Conservation (phyloP, 192 early-diverging fungal genomes). For the Powellomyces hirtus region DNA sequence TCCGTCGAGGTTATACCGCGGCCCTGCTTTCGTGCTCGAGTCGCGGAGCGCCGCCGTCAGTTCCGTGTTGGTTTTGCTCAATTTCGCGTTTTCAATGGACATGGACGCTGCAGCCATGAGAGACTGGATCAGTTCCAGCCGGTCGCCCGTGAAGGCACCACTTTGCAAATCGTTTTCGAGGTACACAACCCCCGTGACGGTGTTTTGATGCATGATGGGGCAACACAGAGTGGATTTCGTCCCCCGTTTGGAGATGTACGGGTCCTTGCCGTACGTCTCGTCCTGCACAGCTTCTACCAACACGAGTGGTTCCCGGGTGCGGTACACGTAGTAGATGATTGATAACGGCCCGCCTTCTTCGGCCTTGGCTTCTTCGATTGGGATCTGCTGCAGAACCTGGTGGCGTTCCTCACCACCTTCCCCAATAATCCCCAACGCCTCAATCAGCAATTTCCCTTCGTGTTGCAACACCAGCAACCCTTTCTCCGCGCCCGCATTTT, state of each 20-base stretch:
- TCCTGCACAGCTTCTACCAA: slow-evolving; percentile 36
- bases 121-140: slow-evolving; percentile 46
- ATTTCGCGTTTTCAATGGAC: slow-evolving; percentile 51
- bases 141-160: slow-evolving; percentile 40
- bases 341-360: slow-evolving; percentile 34
- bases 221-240: slow-evolving; percentile 52
- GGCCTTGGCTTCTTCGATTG: slow-evolving; percentile 23
- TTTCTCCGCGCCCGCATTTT: slow-evolving; percentile 48
- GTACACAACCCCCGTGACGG: slow-evolving; percentile 45
- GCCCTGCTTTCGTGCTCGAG: slow-evolving; percentile 29
- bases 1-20: slow-evolving; percentile 53
- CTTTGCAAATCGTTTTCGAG: slow-evolving; percentile 49
- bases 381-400: slow-evolving; percentile 28
- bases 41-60: slow-evolving; percentile 41
- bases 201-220: slow-evolving; percentile 52
- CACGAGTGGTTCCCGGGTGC: slow-evolving; percentile 41
- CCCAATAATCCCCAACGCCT: slow-evolving; percentile 34
- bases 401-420: slow-evolving; percentile 30
- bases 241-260: slow-evolving; percentile 35
- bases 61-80: slow-evolving; percentile 46
- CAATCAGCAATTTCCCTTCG: slow-evolving; percentile 30
- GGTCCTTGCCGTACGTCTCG: slow-evolving; percentile 38
- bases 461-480: slow-evolving; percentile 38
- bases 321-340: slow-evolving; percentile 41
- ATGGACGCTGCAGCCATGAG: slow-evolving; percentile 50